These are phyloP conservation scores for Acanthamoeba quina DNA, from an alignment of 208 protist genomes.

Conservation along the genomic window DNA sequence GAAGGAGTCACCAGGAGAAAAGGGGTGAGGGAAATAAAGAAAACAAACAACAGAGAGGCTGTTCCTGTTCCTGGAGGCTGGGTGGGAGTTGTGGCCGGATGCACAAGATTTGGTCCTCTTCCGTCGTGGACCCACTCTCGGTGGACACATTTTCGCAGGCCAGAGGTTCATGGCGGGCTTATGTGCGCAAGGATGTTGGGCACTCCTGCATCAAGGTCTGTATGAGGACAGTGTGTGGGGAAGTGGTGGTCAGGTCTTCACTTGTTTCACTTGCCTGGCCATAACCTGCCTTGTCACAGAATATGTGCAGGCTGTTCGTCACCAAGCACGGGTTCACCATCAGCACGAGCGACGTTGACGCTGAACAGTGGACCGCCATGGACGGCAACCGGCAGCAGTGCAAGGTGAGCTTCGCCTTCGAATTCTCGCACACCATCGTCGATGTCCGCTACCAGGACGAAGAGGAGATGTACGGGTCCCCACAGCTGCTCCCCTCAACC, in stretches of 20 bases:
- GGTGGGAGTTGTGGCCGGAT: background rate
- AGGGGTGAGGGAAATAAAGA: background rate
- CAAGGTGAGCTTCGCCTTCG: background rate
- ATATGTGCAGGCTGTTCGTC: background rate
- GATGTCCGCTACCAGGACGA: background rate
- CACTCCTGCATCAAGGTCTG: background rate
- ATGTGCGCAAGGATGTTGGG: background rate
- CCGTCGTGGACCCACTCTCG: background rate
- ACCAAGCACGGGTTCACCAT: slow-evolving; percentile 45
- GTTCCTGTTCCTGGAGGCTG: too few relatives aligned
- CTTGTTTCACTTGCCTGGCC: background rate
- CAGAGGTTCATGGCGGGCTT: background rate
- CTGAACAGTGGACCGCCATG: background rate
- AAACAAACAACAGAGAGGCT: background rate
- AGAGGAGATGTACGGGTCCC: background rate
- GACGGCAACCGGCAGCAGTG: background rate
- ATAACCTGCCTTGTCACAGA: background rate
- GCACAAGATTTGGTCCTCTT: background rate
- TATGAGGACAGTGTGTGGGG: background rate
- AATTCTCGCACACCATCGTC: background rate
- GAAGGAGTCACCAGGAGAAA: background rate
- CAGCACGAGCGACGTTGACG: background rate
- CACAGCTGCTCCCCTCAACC: background rate
- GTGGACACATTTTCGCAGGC: background rate
- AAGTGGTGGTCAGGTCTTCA: background rate